Conservation (phyloP, 2,329 filamentous ascomycete species). For the Fusarium virguliforme region DNA sequence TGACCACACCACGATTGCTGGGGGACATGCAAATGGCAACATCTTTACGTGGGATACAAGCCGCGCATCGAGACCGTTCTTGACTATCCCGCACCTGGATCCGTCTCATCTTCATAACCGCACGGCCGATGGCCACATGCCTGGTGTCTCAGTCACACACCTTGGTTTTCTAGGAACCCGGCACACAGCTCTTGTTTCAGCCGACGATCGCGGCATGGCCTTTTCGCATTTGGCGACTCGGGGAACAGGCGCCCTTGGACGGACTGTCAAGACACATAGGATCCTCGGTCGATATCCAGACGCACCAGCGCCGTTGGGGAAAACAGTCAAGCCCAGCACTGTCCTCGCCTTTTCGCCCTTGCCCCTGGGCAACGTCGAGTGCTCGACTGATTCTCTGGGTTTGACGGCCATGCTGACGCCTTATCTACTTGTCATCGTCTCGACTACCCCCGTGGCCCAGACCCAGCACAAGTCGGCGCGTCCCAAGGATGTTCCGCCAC, state of each 20-base stretch:
- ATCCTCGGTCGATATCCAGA: slow-evolving; percentile 93
- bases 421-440: slow-evolving; percentile 95
- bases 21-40: slow-evolving; percentile 88
- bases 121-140: slow-evolving; percentile 85
- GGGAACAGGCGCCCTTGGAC: slow-evolving; percentile 87
- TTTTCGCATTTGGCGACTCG: slow-evolving; percentile 97
- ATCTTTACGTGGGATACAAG: slow-evolving; percentile 98
- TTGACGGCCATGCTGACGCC: slow-evolving; percentile 96
- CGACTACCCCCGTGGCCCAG: slow-evolving; percentile 94
- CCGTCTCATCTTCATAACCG: slow-evolving; percentile 75
- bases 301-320: slow-evolving; percentile 72
- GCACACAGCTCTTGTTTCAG: slow-evolving; percentile 94
- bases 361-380: slow-evolving; percentile 94
- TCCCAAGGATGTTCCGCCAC: slow-evolving; percentile 90
- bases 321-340: slow-evolving; percentile 89
- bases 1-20: slow-evolving; percentile 92
- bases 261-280: slow-evolving; percentile 89
- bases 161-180: slow-evolving; percentile 95
- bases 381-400: slow-evolving; percentile 88
- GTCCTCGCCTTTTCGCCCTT: slow-evolving; percentile 92
- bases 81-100: slow-evolving; percentile 86
- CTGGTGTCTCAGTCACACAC: slow-evolving; percentile 85
- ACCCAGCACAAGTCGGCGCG: slow-evolving; percentile 95
- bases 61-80: slow-evolving; percentile 86
- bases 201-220: slow-evolving; percentile 95